Base-by-base conservation (phyloP, 768 basidiomycete species). In the Rhodotorula taiwanensis region DNA sequence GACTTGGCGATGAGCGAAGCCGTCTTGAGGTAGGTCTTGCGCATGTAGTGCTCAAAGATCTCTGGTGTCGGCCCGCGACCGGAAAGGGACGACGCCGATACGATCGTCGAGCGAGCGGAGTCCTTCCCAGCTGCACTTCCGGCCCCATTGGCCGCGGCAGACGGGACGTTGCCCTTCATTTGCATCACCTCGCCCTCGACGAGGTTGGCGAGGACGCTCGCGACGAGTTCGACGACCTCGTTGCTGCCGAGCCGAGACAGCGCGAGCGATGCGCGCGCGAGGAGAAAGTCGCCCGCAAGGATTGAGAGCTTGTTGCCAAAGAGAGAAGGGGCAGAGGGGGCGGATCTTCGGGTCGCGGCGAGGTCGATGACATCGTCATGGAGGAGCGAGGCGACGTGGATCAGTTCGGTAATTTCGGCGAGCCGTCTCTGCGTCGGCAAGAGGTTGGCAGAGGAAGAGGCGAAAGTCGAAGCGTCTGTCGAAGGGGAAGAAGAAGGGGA, bases 381-480 rank as follows among this genome's bases (percentile, higher is more conserved):
- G 23, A 99, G 79, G 15, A 91, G 80, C 5, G 88, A 92, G 30
- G 95, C 93, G 65, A 97, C 87, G 74, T 98, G 91, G 52, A 99
- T 88, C 91, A 98, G 95, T 75, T 99, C 95, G 55, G 90, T 85
- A 48, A 99, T 93, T 72, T 94, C 91, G 7, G 93, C 94, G 39
- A 99, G 83, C 34, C 93, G 86, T 34, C 86, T 78, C 76, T 99
- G 95, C 2, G 91, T 86, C 21, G 94, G 90, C 10, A 99, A 82
- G 49, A 88, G 78, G 39, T 53, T 28, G 42, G 49, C 43, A 1
- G 75, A 62, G 33, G 55, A 25, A 7, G 31, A 3, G 23, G 39
- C 21, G n/a, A n/a, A n/a, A 15, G 52, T 5, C 11, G 52, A 39
- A 9, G 47, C 3, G 23, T n/a, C n/a, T n/a, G n/a, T n/a, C n/a